Evolutionary conservation across 306 rosid genomes (phyloP), one percentile per base, ranked within the genome.

Genomic region (Sicyos edulis): DNA sequence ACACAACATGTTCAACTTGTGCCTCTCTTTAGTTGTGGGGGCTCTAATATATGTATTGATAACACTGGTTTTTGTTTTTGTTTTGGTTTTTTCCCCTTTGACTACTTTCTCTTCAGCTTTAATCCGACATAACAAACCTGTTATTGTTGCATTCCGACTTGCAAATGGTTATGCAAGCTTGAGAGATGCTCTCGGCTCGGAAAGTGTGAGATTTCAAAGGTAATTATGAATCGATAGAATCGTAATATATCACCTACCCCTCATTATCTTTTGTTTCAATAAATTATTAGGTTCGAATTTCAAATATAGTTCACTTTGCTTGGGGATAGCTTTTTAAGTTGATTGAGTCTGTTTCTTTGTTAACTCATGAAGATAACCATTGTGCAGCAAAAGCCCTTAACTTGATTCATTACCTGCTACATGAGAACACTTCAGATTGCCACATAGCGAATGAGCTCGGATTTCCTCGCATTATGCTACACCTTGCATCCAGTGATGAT

Each of bases 311-410:
- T 47, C 40, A 17, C 44, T 49, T 16, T 71, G 26, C 53, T 54
- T 11, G 14, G 11, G 63, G 6, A 51, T 51, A n/a, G 8, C 44
- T 10, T 17, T 24, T 71, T 34, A 32, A 32, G n/a, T 71, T 56
- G 68, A 73, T 57, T 6, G 4, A 57, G 55, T 55, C 22, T 40
- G 44, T 57, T 73, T 56, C 42, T 55, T 72, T 42, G 9, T 53
- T n/a, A n/a, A 32, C 74, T 68, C 26, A n/a, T 11, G 17, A 60
- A 54, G 53, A 73, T 40, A 54, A 32, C 58, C 24, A 52, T 49
- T 55, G 80, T 79, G 59, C 89, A 95, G 99, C 91, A 95, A 95
- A 91, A 85, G 97, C 97, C 8, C 90, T 95, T 74, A 89, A 91
- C 77, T 82, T 95, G 86, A 83, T 91, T 73, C 91, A 89, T 32